Percentiles rank a stretch among this genome's conserved stretches.
These are phyloP conservation scores for Plenodomus tracheiphilus DNA, from an alignment of 2,329 filamentous ascomycete species.

Conservation along the genomic window DNA sequence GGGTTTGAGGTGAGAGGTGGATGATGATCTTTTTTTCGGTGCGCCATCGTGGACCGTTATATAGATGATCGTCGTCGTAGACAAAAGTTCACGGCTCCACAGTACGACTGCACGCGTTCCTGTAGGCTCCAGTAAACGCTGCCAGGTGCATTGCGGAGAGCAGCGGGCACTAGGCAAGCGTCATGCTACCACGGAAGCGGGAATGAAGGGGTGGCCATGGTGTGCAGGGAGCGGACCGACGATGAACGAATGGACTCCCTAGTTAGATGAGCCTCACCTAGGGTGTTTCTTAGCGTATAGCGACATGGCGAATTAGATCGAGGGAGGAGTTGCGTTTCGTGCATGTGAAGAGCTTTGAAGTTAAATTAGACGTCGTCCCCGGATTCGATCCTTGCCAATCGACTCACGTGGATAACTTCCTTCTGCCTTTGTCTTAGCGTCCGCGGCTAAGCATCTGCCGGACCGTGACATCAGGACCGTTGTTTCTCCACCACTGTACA, in stretches of 20 bases:
- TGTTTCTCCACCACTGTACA: constrained; percentile 1
- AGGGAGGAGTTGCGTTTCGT: background rate
- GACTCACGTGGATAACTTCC: constrained; percentile 17
- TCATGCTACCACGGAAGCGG: constrained; percentile 14
- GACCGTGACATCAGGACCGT: constrained; percentile 1
- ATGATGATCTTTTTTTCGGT: background rate
- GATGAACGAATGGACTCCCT: constrained; percentile 15
- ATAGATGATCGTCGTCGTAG: background rate
- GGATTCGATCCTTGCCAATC: constrained; percentile 18
- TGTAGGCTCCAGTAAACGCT: constrained; percentile 9
- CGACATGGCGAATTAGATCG: constrained; percentile 11
- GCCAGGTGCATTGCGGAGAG: constrained; percentile 7
- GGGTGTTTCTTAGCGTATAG: constrained; percentile 8
- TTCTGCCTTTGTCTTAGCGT: constrained; percentile 20
- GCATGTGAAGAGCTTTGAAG: constrained; percentile 18
- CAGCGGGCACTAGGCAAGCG: constrained; percentile 14
- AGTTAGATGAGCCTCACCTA: constrained; percentile 17
- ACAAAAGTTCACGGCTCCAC: background rate
- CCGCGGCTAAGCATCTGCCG: constrained; percentile 4
- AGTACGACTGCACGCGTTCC: background rate
- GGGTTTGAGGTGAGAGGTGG: constrained; percentile 4
- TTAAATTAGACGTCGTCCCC: constrained; percentile 17
- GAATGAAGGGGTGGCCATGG: constrained; percentile 5
- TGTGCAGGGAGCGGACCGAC: constrained; percentile 15
- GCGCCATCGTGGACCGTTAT: background rate